Conservation (phyloP, 805 yeast species). For the Tetrapisispora taiwanensis region DNA sequence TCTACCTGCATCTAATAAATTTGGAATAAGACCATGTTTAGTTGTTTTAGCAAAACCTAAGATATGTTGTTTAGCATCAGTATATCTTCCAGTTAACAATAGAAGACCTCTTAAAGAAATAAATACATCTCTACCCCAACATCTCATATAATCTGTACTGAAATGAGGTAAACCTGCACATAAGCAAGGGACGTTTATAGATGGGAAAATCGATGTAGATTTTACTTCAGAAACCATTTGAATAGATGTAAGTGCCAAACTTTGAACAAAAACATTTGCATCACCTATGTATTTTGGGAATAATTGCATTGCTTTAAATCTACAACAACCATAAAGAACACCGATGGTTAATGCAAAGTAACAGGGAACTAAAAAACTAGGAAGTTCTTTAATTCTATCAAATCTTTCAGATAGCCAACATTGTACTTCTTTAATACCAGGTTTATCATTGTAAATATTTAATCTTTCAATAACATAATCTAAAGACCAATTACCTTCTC, state of each 20-base stretch:
- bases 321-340: conserved; percentile 71
- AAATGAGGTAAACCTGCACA: conserved; percentile 98
- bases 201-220: conserved; percentile 67
- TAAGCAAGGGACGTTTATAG: conserved; percentile 53
- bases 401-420: conserved; percentile 63
- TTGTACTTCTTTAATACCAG: conserved; percentile 45
- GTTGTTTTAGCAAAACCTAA: conserved; percentile 80
- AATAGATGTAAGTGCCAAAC: conserved; percentile 68
- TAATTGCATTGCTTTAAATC: conserved; percentile 51
- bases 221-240: conserved; percentile 76
- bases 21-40: conserved; percentile 93
- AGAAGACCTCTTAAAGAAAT: conserved; percentile 76
- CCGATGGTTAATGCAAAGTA: conserved; percentile 79
- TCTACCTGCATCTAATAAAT: conserved; percentile 81
- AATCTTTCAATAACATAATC: conserved; percentile 62
- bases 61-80: conserved; percentile 73
- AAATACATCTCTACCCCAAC: conserved; percentile 98
- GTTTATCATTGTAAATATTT: conserved; percentile 38
- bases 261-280: conserved; percentile 67
- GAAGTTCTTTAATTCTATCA: conserved; percentile 52
- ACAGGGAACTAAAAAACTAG: conserved; percentile 75
- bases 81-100: conserved; percentile 65
- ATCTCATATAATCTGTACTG: conserved; percentile 82
- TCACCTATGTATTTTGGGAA: conserved; percentile 45
- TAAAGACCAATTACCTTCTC: conserved; percentile 84